Percentiles rank a stretch among this genome's conserved stretches.
These are phyloP conservation scores for Salinomyces thailandicus DNA, from an alignment of 2,329 filamentous ascomycete genomes.

Conservation along the genomic window DNA sequence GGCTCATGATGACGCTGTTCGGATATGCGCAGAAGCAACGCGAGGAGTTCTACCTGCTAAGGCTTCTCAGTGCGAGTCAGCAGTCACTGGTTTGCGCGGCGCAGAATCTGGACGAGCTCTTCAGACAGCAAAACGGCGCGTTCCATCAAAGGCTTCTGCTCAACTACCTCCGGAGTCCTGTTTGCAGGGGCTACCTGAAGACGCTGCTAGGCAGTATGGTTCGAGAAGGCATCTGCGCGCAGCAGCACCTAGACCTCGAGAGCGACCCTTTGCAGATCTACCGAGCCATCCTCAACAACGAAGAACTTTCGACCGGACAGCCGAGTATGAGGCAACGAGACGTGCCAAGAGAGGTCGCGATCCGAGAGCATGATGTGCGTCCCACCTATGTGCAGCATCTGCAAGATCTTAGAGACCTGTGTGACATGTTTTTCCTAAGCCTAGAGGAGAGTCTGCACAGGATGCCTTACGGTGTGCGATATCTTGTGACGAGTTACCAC, in stretches of 20 bases:
- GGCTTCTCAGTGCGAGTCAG: conserved; percentile 71
- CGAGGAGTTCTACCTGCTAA: conserved; percentile 93
- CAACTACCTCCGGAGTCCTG: conserved; percentile 82
- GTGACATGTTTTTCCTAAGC: conserved; percentile 74
- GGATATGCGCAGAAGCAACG: conserved; percentile 93
- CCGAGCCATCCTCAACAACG: conserved; percentile 88
- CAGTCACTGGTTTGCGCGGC: conserved; percentile 75
- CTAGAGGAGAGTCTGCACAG: conserved; percentile 74
- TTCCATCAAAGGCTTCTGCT: conserved; percentile 83
- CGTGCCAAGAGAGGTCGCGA: conserved; percentile 84
- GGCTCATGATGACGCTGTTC: conserved; percentile 91
- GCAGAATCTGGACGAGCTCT: conserved; percentile 66
- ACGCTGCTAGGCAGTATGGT: conserved; percentile 77
- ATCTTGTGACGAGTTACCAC: conserved; percentile 53
- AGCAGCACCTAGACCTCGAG: conserved; percentile 81
- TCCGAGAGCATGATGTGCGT: conserved; percentile 86
- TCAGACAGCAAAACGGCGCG: conserved; percentile 63
- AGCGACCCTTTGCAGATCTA: conserved; percentile 98
- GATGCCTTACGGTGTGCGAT: conserved; percentile 89
- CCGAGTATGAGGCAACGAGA: conserved; percentile 73
- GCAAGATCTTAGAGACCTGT: conserved; percentile 86
- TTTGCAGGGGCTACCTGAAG: conserved; percentile 84
- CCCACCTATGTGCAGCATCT: conserved; percentile 89
- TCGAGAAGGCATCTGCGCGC: conserved; percentile 85
- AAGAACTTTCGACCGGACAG: conserved; percentile 83